Conservation (phyloP, 352 stramenopile genomes). For the Pythium aristosporum region DNA sequence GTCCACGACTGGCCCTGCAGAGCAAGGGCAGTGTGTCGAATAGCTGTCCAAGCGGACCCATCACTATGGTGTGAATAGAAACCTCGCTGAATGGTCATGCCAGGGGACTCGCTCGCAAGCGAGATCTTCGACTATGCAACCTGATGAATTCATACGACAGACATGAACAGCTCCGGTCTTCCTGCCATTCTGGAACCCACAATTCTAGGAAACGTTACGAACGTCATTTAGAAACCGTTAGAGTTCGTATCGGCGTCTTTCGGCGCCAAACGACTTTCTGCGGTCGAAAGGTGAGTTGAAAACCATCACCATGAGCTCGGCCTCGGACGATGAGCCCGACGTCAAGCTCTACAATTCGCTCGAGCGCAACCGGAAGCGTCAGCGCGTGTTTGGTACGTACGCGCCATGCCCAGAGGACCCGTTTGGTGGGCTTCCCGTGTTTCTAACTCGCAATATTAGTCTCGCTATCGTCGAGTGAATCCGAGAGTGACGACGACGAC, state of each 20-base stretch:
- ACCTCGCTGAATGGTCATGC: no score
- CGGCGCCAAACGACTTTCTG: neutral
- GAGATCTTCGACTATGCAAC: no score
- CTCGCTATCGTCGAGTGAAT: conserved; percentile 27
- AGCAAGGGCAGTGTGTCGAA: no score
- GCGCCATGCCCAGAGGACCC: neutral
- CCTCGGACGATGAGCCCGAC: conserved; percentile 46
- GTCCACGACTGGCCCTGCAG: no score
- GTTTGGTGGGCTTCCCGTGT: neutral
- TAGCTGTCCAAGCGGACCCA: no score
- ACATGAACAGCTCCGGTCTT: no score
- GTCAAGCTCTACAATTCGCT: conserved; percentile 77
- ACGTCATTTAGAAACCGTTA: neutral
- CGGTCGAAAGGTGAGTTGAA: neutral
- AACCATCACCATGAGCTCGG: conserved; percentile 31
- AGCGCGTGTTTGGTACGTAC: conserved; percentile 54
- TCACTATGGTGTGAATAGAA: no score
- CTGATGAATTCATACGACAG: no score
- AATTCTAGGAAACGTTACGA: neutral
- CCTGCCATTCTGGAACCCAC: neutral
- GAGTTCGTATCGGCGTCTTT: neutral
- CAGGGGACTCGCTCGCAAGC: no score
- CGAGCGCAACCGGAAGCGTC: conserved; percentile 58
- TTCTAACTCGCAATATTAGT: conserved; percentile 12
- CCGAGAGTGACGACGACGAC: conserved; percentile 18